Evolutionary conservation across 108 stramenopile species (phyloP), one percentile per base, ranked within the genome.

Genomic region (Schizochytrium sp.): DNA sequence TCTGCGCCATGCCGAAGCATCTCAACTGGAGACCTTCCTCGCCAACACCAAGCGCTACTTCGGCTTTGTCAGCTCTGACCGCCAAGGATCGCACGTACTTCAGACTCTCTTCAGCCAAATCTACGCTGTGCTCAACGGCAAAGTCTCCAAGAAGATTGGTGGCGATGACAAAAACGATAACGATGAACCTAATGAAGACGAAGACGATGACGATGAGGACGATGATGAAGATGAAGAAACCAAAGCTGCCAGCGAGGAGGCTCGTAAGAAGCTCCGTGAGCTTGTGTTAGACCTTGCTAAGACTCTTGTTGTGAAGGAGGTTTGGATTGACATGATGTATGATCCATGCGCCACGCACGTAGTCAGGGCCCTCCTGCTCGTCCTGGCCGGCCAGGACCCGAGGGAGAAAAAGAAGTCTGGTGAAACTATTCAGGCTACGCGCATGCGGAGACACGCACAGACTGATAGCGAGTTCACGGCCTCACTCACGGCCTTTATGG

Each of bases 261-360:
- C 64, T 7, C 64, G 64, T 44, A 7, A 44, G 28, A 44, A 69
- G 64, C 64, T 69, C 12, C 76, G 76, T 28, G 28, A 47, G 50
- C 19, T 83, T 5, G 53, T 83, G 50, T 10, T 49, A 40, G 76
- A 83, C 53, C 76, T 83, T 10, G 47, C 50, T 12, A 83, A 83
- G 76, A 83, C 76, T 12, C 47, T 83, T 1, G 76, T 83, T 10
- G 50, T 83, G 50, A 83, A 83, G 76, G 76, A 83, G 53, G 53
- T 83, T 5, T 83, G 76, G 76, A 55, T 49, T 3, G 76, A 83
- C 40, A 47, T 83, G 28, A 40, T 83, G 47, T 83, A 55, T 53
- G 76, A 83, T 53, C 76, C 76, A 47, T 55, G 76, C 53, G 76
- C 76, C 76, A 55, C 76, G 45, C 76, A 83, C 76, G 76, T 83